Evolutionary conservation across 2,329 filamentous ascomycete genomes (phyloP).

Genomic region (Domatiomyces globalis): DNA sequence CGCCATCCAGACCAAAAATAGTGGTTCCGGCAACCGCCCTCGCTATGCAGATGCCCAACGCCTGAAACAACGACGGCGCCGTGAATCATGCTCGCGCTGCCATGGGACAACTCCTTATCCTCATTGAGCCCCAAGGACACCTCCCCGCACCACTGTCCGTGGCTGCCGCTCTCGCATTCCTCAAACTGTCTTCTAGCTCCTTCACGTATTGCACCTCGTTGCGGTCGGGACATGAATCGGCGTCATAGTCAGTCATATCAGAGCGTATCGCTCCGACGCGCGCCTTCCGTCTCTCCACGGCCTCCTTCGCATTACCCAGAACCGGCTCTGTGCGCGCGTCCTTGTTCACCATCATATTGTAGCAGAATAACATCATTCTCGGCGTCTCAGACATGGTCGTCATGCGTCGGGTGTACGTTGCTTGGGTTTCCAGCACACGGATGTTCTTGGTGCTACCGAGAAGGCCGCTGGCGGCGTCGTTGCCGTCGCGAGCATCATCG

Average conservation of each 20-base stretch:
- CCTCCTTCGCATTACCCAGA: background rate
- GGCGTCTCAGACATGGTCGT: background rate
- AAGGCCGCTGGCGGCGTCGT: background rate
- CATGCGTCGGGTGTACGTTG: background rate
- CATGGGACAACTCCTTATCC: background rate
- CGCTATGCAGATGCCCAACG: background rate
- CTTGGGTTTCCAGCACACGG: background rate
- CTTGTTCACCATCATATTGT: background rate
- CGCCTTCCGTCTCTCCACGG: background rate
- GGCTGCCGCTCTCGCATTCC: background rate
- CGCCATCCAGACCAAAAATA: too few species aligned
- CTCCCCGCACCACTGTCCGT: background rate
- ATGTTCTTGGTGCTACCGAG: background rate
- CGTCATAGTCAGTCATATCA: background rate
- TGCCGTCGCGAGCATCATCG: too few species aligned
- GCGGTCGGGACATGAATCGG: background rate
- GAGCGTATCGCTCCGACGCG: background rate
- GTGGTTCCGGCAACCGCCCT: background rate
- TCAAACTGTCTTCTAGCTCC: background rate
- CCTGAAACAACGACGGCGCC: background rate
- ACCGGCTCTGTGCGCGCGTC: background rate
- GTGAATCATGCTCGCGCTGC: background rate
- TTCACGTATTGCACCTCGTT: background rate
- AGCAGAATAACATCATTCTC: background rate
- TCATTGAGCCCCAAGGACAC: background rate